Evolutionary conservation across 345 rosid genomes (phyloP).

Genomic region (Chamaenerion angustifolium): DNA sequence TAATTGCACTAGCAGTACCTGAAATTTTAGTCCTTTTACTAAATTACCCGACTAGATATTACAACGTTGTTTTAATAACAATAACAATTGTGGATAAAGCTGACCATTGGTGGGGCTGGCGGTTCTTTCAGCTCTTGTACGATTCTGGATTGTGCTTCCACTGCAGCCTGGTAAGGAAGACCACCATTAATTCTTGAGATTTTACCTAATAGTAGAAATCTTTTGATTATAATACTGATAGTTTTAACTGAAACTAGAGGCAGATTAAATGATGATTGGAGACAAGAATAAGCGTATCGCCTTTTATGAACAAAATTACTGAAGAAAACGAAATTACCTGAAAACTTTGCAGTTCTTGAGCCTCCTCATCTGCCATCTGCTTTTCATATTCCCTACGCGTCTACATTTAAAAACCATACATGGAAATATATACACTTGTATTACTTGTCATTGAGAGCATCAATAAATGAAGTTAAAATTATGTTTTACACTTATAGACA

Average conservation of each 20-base stretch:
- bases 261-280: too few relatives aligned
- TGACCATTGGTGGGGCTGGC: constrained; percentile 30
- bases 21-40: too few relatives aligned
- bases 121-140: constrained; percentile 51
- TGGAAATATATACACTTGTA: background rate
- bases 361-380: constrained; percentile 65
- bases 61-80: too few relatives aligned
- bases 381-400: constrained; percentile 64
- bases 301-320: too few relatives aligned
- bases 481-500: background rate
- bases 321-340: constrained; percentile 31
- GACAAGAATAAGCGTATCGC: too few relatives aligned
- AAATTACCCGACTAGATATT: too few relatives aligned
- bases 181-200: background rate
- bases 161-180: constrained; percentile 49
- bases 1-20: too few relatives aligned
- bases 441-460: too few relatives aligned
- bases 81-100: constrained; percentile 8
- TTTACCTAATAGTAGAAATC: too few relatives aligned
- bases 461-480: too few relatives aligned
- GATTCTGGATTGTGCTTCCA: constrained; percentile 50
- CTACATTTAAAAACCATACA: constrained; percentile 21
- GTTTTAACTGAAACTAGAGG: too few relatives aligned
- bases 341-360: constrained; percentile 58
- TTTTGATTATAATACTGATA: too few relatives aligned